phyloP scores from a whole-genome alignment of 2,329 filamentous ascomycete species.

The Diaporthe sp. region DNA sequence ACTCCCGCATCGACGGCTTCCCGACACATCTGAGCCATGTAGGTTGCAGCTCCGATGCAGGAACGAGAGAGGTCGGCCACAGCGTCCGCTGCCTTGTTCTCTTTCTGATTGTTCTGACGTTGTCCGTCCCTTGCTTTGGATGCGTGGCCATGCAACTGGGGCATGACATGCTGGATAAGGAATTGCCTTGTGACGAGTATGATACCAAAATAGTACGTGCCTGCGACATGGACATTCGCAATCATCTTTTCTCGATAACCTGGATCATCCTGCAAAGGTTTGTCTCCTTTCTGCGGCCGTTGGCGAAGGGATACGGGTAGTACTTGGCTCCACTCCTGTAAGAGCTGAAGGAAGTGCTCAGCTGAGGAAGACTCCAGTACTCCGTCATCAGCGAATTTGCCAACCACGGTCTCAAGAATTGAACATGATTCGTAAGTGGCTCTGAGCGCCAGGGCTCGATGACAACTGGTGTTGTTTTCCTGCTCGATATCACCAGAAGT shows the following conservation, averaged over 20 bases:
- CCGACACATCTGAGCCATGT: conserved; percentile 44
- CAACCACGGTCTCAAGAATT: conserved; percentile 34
- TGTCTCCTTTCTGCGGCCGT: conserved; percentile 16
- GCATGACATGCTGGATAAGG: conserved; percentile 42
- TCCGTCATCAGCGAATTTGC: conserved; percentile 33
- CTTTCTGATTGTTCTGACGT: neutral
- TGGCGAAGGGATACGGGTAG: conserved; percentile 34
- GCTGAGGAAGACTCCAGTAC: conserved; percentile 29
- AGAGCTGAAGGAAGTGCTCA: conserved; percentile 32
- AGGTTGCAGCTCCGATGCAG: conserved; percentile 43
- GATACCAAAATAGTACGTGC: conserved; percentile 46
- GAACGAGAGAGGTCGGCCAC: conserved; percentile 42
- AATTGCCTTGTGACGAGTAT: conserved; percentile 44
- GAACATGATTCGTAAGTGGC: conserved; percentile 36
- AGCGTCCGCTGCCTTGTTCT: neutral
- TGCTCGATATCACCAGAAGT: conserved; percentile 29
- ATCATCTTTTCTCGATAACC: conserved; percentile 38
- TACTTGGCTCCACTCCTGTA: conserved; percentile 35
- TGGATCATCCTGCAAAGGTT: neutral
- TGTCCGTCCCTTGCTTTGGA: neutral
- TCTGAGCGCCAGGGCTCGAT: conserved; percentile 28
- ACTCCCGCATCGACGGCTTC: conserved; percentile 40
- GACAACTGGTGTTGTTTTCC: neutral
- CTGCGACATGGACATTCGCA: conserved; percentile 42
- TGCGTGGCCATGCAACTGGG: conserved; percentile 14